Conservation (phyloP, 176 grass and related monocot species). For the Carex kokanica region DNA sequence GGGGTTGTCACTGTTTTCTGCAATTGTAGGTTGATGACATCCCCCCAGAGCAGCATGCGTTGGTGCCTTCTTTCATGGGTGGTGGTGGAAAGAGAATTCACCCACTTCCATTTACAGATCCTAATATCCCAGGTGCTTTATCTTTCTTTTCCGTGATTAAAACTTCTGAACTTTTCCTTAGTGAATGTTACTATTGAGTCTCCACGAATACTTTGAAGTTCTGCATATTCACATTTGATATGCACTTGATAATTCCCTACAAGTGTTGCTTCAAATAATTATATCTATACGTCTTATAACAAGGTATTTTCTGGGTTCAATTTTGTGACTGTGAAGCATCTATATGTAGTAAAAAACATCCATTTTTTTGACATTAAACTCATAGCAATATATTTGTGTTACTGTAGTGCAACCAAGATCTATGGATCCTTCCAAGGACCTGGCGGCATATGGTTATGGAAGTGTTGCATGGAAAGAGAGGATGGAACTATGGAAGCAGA, state of each 20-base stretch:
- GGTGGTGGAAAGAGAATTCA: conserved; percentile 84
- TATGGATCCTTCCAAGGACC: conserved; percentile 95
- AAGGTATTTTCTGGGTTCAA: background rate
- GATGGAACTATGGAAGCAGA: conserved; percentile 89
- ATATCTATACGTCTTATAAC: background rate
- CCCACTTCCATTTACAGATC: conserved; percentile 73
- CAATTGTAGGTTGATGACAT: conserved; percentile 70
- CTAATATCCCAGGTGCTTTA: conserved; percentile 51
- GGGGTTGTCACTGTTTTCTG: background rate
- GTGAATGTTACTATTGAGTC: background rate
- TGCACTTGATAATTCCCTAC: background rate
- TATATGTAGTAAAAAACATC: background rate
- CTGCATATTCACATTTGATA: background rate
- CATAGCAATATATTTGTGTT: background rate
- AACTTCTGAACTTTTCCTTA: background rate
- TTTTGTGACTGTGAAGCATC: background rate
- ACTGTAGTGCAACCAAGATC: conserved; percentile 82
- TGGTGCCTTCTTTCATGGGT: conserved; percentile 81
- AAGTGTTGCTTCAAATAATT: conserved; percentile 7
- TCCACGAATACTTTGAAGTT: background rate
- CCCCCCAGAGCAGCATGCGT: conserved; percentile 88
- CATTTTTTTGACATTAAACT: background rate
- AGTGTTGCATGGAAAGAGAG: conserved; percentile 87
- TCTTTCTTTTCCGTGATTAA: background rate
- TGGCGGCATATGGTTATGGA: conserved; percentile 82